phyloP scores from a whole-genome alignment of 202 grass and related monocot species.

The Cymbopogon flexuosus region DNA sequence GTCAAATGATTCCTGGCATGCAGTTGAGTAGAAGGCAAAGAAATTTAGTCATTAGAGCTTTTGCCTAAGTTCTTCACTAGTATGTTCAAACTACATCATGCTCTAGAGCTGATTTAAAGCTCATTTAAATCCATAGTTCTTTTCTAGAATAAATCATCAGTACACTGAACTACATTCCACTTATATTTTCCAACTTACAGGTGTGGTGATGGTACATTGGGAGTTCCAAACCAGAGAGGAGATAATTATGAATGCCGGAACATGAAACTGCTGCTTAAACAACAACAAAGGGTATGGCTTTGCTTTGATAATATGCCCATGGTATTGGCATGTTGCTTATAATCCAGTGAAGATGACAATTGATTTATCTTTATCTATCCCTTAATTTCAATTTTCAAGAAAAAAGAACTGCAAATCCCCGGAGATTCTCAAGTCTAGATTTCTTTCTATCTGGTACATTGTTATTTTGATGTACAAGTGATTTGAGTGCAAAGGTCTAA shows the following conservation, averaged over 20 bases:
- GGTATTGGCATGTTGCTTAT: constrained; percentile 4
- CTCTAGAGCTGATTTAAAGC: background rate
- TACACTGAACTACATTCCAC: background rate
- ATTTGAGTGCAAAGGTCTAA: background rate
- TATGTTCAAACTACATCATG: background rate
- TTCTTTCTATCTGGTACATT: constrained; percentile 1
- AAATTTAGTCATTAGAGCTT: background rate
- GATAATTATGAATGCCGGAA: constrained; percentile 98
- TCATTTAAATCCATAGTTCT: background rate
- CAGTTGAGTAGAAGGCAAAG: too few species aligned
- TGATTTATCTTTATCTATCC: constrained; percentile 11
- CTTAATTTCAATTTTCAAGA: background rate
- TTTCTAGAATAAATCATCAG: constrained; percentile 10
- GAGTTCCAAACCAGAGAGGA: constrained; percentile 91
- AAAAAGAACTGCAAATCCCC: background rate
- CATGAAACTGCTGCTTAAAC: constrained; percentile 97
- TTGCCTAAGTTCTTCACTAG: background rate
- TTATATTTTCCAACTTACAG: constrained; percentile 44
- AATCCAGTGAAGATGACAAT: constrained; percentile 5
- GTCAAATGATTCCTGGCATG: background rate
- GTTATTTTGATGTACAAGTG: background rate
- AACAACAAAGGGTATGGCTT: constrained; percentile 83
- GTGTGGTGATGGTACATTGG: constrained; percentile 93
- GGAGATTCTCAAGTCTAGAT: background rate
- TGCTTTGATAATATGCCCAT: constrained; percentile 21